phyloP scores from a whole-genome alignment of 148 eudicot genomes.

The Rhododendron vialii region DNA sequence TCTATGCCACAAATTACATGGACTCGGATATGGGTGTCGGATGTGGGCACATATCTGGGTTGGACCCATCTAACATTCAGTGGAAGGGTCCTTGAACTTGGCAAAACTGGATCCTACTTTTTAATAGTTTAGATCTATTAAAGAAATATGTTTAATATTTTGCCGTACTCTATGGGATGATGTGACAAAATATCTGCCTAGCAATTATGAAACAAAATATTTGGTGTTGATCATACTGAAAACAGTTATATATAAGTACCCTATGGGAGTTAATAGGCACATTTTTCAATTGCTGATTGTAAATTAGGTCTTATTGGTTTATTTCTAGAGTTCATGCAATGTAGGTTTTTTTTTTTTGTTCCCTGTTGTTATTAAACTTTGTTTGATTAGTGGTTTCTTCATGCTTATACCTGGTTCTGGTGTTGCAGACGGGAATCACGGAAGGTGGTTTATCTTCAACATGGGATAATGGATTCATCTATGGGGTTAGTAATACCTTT shows the following conservation, averaged over 20 bases:
- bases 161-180: not conserved
- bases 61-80: not conserved
- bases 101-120: not conserved
- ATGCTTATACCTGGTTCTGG: slow-evolving; percentile 10
- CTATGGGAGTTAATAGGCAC: not conserved
- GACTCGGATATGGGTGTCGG: not conserved
- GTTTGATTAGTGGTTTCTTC: not conserved
- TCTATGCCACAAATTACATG: not conserved
- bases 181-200: not conserved
- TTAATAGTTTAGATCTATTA: not conserved
- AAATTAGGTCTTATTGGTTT: not conserved
- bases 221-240: not conserved
- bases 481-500: slow-evolving; percentile 70
- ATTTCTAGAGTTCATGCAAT: not conserved
- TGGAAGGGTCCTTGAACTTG: not conserved
- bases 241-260: not conserved
- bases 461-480: slow-evolving; percentile 95
- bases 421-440: slow-evolving; percentile 76
- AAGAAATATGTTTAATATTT: not conserved
- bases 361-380: not conserved
- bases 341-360: not conserved
- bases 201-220: not conserved
- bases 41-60: not conserved
- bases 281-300: not conserved
- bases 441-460: slow-evolving; percentile 92